Base-by-base conservation (phyloP, 495 filamentous ascomycete genomes). In the Sordaria brevicollis region DNA sequence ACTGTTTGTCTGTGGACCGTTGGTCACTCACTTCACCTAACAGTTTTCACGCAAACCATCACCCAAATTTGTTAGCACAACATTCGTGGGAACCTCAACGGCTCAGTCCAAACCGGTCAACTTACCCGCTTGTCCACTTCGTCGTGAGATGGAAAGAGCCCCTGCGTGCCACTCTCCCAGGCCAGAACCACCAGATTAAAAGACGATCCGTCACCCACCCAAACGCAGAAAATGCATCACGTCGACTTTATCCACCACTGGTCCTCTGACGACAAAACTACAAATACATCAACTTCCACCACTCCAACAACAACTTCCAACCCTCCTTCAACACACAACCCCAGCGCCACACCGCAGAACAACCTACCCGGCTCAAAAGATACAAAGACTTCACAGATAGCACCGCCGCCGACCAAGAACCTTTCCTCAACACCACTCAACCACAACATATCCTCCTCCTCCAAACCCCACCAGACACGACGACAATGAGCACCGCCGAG, bases 201-300 rank as follows among this genome's bases (percentile, higher is more conserved):
- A 31, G 5, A 31, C 49, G 49, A 62, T 31, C n/a, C n/a, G n/a
- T n/a, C 25, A 4, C 43, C 19, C 19, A 1, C 43, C 21, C 4
- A n/a, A n/a, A n/a, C n/a, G 11, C 0, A 54, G 8, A 70, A 19
- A 21, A 67, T 71, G 69, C 57, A 73, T 7, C 69, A 71, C 69
- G 33, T 71, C 33, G 67, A 73, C 39, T 25, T 71, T 29, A 68
- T 65, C 57, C 69, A 73, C 35, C 38, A 71, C 57, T 73, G 69
- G 69, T 65, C 71, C 65, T 38, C 68, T 65, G 31, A 35, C 35
- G 25, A 66, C n/a, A n/a, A n/a, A n/a, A n/a, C n/a, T n/a, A n/a
- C n/a, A 15, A 66, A 31, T 69, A 33, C 41, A 17, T 19, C 33
- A 31, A 1, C 31, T 38, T 5, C 25, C 49, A 62, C 49, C 21